Base-by-base conservation (phyloP, 257 asterid species). In the Haberlea rhodopensis region DNA sequence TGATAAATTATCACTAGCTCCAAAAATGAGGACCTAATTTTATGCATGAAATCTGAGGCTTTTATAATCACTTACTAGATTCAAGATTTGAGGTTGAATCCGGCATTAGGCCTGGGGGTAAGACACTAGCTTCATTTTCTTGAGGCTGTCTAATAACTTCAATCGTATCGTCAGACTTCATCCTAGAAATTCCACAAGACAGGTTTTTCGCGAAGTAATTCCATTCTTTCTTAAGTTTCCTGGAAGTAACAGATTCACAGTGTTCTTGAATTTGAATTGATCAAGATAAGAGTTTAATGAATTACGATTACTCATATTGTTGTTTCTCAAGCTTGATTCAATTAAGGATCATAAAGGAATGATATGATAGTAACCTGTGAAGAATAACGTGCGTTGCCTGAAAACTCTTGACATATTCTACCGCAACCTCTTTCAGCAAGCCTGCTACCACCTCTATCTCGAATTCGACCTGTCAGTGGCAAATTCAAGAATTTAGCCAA, bases 381-480 rank as follows among this genome's bases (percentile, higher is more conserved):
- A 84, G 75, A 40, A 84, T 63, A 25, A 79, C 76, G 22, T 69
- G 76, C 5, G 90, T 79, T 53, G 85, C 85, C 62, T 65, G 79
- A 8, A 59, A 57, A 5, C 63, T 67, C 64, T 71, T 77, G 15
- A 81, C 85, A n/a, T 54, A 57, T 13, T 73, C 76, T 13, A 79
- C 73, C 0, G 79, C 83, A 15, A 75, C 67, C 66, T 79, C 84
- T 45, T 67, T 84, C 63, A 77, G 62, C 65, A 53, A 72, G 8
- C 86, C 90, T 43, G 81, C 85, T 48, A 71, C 76, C 16, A 81
- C 85, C 19, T 75, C 72, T 37, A 84, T 65, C 66, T 74, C 85
- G 65, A 81, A 72, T 28, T 75, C 82, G 26, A 84, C 76, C 90
- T 84, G 53, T 22, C 0, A 1, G 8, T 26, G 5, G 15, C 21